phyloP scores from a whole-genome alignment of 495 filamentous ascomycete genomes.

The Stereocaulon alpinum region DNA sequence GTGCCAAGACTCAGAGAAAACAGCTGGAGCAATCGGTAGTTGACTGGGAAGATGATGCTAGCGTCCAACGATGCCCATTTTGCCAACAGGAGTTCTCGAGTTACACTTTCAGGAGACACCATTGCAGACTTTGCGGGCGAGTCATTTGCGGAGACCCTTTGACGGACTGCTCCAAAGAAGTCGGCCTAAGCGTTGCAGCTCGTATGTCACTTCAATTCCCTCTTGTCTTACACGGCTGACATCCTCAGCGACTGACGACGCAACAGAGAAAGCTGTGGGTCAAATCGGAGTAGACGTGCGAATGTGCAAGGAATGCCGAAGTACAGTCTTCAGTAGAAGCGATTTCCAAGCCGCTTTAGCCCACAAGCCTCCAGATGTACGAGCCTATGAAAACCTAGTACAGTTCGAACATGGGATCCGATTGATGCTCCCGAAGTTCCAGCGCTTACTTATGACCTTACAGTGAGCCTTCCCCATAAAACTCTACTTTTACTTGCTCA shows the following conservation, averaged over 20 bases:
- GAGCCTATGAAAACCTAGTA: slow-evolving; percentile 74
- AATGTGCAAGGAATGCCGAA: slow-evolving; percentile 84
- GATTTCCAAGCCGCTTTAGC: slow-evolving; percentile 67
- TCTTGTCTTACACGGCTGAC: slow-evolving; percentile 9
- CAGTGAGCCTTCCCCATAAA: slow-evolving; percentile 37
- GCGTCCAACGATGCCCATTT: slow-evolving; percentile 73
- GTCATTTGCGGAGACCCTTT: slow-evolving; percentile 82
- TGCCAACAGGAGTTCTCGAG: slow-evolving; percentile 88
- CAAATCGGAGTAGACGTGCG: slow-evolving; percentile 68
- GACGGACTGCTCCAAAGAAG: slow-evolving; percentile 76
- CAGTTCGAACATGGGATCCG: slow-evolving; percentile 89
- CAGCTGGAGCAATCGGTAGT: slow-evolving; percentile 82
- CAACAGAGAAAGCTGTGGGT: slow-evolving; percentile 22
- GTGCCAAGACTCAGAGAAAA: slow-evolving; percentile 59
- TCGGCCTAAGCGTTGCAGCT: slow-evolving; percentile 65
- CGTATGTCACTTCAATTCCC: slow-evolving; percentile 39
- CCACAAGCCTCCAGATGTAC: slow-evolving; percentile 61
- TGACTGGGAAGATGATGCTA: slow-evolving; percentile 86
- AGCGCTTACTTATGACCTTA: slow-evolving; percentile 59
- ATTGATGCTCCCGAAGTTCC: slow-evolving; percentile 75
- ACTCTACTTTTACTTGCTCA: slow-evolving; percentile 24
- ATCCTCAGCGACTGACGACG: slow-evolving; percentile 14
- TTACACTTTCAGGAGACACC: slow-evolving; percentile 83
- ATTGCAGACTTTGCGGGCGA: slow-evolving; percentile 84
- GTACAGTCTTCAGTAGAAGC: slow-evolving; percentile 69